phyloP scores from a whole-genome alignment of 768 basidiomycete species.

The Antrodiella citrinella region DNA sequence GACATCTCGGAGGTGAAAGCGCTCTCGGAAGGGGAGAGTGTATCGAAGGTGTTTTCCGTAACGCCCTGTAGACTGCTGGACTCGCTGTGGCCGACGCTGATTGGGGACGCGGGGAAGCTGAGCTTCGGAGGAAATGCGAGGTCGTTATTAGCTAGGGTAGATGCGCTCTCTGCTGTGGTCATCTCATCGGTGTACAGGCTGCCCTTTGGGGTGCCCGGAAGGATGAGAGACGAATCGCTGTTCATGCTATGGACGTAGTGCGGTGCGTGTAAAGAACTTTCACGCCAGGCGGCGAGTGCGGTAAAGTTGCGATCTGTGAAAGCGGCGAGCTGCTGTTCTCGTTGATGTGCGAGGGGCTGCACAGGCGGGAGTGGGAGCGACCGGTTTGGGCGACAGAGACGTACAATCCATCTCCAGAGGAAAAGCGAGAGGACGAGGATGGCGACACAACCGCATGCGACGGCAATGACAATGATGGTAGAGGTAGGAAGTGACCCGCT shows the following conservation, averaged over 20 bases:
- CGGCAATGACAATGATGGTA: conserved; percentile 42
- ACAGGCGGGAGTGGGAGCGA: conserved; percentile 52
- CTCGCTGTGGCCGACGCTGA: not conserved
- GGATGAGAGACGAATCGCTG: conserved; percentile 17
- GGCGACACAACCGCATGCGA: conserved; percentile 35
- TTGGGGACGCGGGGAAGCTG: conserved; percentile 12
- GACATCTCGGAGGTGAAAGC: conserved; percentile 14
- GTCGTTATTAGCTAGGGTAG: conserved; percentile 4
- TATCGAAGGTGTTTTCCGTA: conserved; percentile 1
- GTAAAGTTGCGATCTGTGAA: conserved; percentile 23
- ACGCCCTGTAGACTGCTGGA: not conserved
- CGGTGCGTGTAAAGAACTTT: conserved; percentile 9
- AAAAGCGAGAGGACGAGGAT: conserved; percentile 30
- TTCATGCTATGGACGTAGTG: conserved; percentile 9
- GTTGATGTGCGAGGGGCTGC: conserved; percentile 56
- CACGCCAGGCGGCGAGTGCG: conserved; percentile 18
- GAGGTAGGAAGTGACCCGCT: conserved; percentile 16
- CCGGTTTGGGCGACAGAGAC: conserved; percentile 21
- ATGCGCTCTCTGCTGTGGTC: conserved; percentile 13
- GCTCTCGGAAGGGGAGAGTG: conserved; percentile 9
- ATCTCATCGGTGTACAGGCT: conserved; percentile 15
- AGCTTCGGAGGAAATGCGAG: conserved; percentile 9
- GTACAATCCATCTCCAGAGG: conserved; percentile 30
- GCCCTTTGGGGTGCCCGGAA: conserved; percentile 8
- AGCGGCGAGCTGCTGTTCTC: conserved; percentile 41